A percentile compares a stretch with the other conserved stretches of the same genome.
These are phyloP conservation scores for Tuctoria greenei DNA, from an alignment of 176 grass and related monocot species.

Conservation along the genomic window DNA sequence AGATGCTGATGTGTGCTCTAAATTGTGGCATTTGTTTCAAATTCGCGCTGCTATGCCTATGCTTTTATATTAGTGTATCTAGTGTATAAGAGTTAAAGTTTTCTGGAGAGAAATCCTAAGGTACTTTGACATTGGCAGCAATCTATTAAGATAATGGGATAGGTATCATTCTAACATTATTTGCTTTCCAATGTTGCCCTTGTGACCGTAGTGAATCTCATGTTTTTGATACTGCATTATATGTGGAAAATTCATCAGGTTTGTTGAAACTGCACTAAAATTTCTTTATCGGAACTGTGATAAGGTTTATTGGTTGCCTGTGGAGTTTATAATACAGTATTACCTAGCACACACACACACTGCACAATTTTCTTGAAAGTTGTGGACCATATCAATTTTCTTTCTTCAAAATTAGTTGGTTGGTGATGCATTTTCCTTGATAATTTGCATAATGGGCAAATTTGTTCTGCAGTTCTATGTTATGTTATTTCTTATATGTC, in stretches of 20 bases:
- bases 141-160: background rate
- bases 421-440: background rate
- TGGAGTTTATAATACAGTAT: background rate
- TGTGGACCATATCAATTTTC: background rate
- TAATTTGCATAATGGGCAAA: background rate
- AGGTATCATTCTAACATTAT: background rate
- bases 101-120: background rate
- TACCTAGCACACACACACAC: background rate
- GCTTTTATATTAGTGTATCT: slow-evolving; percentile 6
- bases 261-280: background rate
- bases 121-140: background rate
- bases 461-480: background rate
- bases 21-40: background rate
- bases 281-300: background rate
- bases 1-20: background rate
- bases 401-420: background rate
- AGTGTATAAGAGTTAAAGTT: background rate
- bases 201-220: background rate
- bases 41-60: background rate
- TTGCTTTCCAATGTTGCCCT: background rate
- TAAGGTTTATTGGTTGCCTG: background rate
- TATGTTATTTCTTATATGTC: slow-evolving; percentile 23
- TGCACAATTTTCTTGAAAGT: background rate
- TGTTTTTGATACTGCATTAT: background rate
- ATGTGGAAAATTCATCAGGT: background rate